Evolutionary conservation across 2,329 filamentous ascomycete genomes (phyloP), one percentile per base, ranked within the genome.

Genomic region (Cercospora brassicicola): DNA sequence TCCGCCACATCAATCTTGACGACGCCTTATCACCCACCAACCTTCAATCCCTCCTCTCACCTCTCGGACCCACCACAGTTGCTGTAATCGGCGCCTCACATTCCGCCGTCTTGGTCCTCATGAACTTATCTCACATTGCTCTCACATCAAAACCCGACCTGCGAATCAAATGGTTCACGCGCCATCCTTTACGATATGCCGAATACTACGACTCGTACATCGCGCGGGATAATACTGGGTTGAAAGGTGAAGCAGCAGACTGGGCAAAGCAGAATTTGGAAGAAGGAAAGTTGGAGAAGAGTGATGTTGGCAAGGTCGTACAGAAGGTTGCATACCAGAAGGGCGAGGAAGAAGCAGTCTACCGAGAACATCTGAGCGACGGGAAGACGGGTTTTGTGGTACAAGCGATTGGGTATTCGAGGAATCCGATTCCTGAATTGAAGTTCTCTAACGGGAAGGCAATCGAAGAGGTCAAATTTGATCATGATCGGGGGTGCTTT

Each of bases 141-240:
- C 77, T 77, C 23, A 80, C 81, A 31, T 82, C 82, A 0, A 86
- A 88, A 68, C 84, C 85, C 0, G 75, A 82, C 5, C 80, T 90
- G 2, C 82, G 81, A 31, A 81, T 89, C 64, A 86, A 85, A 72
- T 90, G 88, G 88, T 88, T 90, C 77, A 87, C 78, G 81, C 31
- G 88, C n/a, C 85, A 88, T 71, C 78, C 82, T 0, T 81, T 90
- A 9, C 84, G 86, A 26, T 90, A 90, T 70, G 88, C 88, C 15
- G 84, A 87, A 73, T 86, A 84, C 75, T 86, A 82, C 78, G 87
- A 88, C 69, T 86, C 85, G 66, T 89, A 88, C 87, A 89, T 89
- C 67, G 77, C 88, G 28, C 83, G 86, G 64, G 88, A 90, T 74
- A 90, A 89, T 77, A 90, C 88, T 0, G 88, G 88, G 2, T 81